A percentile compares a stretch with the other conserved stretches of the same genome.
phyloP scores from a whole-genome alignment of 805 yeast genomes.

The Spathaspora sp. region DNA sequence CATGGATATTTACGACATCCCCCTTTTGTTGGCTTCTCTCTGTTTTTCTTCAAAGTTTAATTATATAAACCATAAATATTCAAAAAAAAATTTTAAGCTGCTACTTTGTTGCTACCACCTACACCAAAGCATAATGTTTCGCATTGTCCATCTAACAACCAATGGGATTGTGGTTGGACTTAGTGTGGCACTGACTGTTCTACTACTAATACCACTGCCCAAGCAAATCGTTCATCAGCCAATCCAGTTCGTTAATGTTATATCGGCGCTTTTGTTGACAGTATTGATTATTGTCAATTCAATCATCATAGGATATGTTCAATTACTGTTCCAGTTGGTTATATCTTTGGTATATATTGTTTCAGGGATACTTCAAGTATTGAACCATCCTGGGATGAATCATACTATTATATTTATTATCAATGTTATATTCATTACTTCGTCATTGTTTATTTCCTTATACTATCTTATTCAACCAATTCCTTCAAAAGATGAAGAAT shows the following conservation, averaged over 20 bases:
- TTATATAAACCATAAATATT: background rate
- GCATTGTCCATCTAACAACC: slow-evolving; percentile 2
- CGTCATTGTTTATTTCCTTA: slow-evolving; percentile 3
- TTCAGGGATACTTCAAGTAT: slow-evolving; percentile 8
- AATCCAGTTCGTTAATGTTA: slow-evolving; percentile 1
- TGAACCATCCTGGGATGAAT: background rate
- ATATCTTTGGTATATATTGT: slow-evolving; percentile 8
- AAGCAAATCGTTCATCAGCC: background rate
- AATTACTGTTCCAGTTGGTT: slow-evolving; percentile 5
- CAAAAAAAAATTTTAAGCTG: background rate
- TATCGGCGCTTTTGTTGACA: slow-evolving; percentile 5
- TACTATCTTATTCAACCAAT: background rate
- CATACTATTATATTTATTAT: slow-evolving; percentile 8
- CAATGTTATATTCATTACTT: slow-evolving; percentile 7
- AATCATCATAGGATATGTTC: slow-evolving; percentile 2
- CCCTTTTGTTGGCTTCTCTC: background rate
- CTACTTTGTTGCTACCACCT: background rate
- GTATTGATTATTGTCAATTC: slow-evolving; percentile 4
- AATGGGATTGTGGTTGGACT: background rate
- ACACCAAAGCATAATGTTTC: slow-evolving; percentile 1
- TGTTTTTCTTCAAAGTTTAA: background rate
- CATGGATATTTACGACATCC: background rate
- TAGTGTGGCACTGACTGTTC: slow-evolving; percentile 1
- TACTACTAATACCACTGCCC: background rate
- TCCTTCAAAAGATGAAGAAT: background rate